phyloP scores from a whole-genome alignment of 441 rosid genomes.

The Hypseocharis bilobata region DNA sequence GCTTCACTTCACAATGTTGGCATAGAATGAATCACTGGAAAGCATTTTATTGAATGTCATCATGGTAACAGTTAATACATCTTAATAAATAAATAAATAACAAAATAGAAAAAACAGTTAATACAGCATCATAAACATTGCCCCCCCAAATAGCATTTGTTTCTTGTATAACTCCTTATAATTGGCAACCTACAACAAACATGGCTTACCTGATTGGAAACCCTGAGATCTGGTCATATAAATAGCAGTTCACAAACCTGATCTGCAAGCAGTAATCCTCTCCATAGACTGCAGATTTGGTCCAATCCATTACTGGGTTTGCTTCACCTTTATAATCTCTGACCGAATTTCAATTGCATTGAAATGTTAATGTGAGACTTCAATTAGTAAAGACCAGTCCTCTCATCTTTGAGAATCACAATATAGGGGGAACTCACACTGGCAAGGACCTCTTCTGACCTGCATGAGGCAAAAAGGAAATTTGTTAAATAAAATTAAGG shows the following conservation, averaged over 20 bases:
- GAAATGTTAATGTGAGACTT: background rate
- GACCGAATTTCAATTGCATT: too few relatives aligned
- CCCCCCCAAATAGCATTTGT: background rate
- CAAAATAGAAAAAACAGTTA: too few relatives aligned
- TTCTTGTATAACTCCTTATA: background rate
- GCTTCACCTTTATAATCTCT: too few relatives aligned
- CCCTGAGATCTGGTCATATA: background rate
- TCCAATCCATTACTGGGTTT: too few relatives aligned
- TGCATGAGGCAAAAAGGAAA: conserved; percentile 25
- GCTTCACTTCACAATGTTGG: too few relatives aligned
- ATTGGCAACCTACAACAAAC: too few relatives aligned
- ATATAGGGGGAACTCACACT: conserved; percentile 58
- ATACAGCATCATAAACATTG: background rate
- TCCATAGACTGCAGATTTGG: too few relatives aligned
- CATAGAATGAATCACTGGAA: background rate
- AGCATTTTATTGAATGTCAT: too few relatives aligned
- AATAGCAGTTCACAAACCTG: background rate
- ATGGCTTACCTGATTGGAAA: background rate
- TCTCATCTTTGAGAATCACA: conserved; percentile 56
- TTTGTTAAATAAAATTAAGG: background rate
- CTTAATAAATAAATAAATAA: too few relatives aligned
- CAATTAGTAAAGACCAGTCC: background rate
- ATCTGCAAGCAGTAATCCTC: too few relatives aligned
- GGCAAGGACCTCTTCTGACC: conserved; percentile 67
- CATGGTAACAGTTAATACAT: background rate